Conservation (phyloP, 2,329 filamentous ascomycete species). For the Trichoderma sp. region DNA sequence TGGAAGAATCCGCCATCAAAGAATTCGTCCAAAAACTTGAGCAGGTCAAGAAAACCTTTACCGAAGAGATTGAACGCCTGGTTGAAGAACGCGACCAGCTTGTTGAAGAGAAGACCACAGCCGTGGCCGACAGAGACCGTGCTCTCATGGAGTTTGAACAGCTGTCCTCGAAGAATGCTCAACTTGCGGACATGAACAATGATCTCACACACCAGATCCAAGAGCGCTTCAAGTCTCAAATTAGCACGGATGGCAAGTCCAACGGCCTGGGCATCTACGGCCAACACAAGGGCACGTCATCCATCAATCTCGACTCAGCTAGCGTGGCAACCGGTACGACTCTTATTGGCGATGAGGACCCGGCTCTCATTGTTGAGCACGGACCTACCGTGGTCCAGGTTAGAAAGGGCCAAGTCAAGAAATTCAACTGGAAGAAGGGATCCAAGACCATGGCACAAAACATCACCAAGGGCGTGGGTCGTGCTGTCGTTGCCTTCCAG, state of each 20-base stretch:
- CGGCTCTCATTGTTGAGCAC: conserved; percentile 64
- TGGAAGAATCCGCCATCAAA: conserved; percentile 90
- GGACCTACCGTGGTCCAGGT: conserved; percentile 96
- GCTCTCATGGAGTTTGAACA: conserved; percentile 95
- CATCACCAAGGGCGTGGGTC: conserved; percentile 91
- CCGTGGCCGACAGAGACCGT: conserved; percentile 86
- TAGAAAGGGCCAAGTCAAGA: conserved; percentile 89
- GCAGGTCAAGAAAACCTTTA: conserved; percentile 62
- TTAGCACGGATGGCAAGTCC: conserved; percentile 53
- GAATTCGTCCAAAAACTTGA: conserved; percentile 80
- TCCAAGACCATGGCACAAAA: conserved; percentile 93
- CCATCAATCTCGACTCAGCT: conserved; percentile 55
- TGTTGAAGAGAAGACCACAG: conserved; percentile 80
- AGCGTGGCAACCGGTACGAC: conserved; percentile 63
- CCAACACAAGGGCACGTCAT: conserved; percentile 55
- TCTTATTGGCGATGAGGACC: conserved; percentile 66
- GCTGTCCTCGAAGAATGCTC: conserved; percentile 89
- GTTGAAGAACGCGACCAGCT: conserved; percentile 77
- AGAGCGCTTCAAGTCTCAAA: conserved; percentile 84
- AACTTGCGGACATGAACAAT: conserved; percentile 93
- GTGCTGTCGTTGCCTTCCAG: conserved; percentile 78
- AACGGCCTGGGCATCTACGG: conserved; percentile 63
- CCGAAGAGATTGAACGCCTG: conserved; percentile 61
- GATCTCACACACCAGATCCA: conserved; percentile 94
- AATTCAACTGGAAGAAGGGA: conserved; percentile 99